A percentile compares a stretch with the other conserved stretches of the same genome.
phyloP scores from a whole-genome alignment of 2,329 filamentous ascomycete species.

The Amauroascus niger region DNA sequence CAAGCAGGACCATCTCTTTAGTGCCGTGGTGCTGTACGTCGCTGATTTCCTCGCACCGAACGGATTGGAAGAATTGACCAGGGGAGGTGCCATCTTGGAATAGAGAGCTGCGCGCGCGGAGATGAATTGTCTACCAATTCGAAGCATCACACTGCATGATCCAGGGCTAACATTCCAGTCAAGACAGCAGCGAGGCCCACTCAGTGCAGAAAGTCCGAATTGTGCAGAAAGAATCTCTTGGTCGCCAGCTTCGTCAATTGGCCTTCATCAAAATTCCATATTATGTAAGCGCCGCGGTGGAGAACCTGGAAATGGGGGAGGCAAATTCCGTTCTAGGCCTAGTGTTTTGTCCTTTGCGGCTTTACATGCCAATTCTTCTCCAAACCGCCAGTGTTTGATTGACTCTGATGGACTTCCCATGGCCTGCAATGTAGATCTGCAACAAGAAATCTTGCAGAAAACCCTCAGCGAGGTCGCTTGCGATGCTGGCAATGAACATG shows the following conservation, averaged over 20 bases:
- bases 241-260: background rate
- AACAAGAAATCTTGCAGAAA: constrained; percentile 37
- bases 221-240: background rate
- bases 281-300: background rate
- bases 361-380: background rate
- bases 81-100: constrained; percentile 23
- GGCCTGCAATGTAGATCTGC: constrained; percentile 35
- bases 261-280: background rate
- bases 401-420: constrained; percentile 18
- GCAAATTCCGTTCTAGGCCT: background rate
- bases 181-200: background rate
- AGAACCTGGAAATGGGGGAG: too few species aligned
- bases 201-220: background rate
- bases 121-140: constrained; percentile 31
- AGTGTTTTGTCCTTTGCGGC: background rate
- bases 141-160: constrained; percentile 20
- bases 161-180: background rate
- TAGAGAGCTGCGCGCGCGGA: constrained; percentile 23
- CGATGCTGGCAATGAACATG: constrained; percentile 24
- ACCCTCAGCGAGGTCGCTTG: constrained; percentile 39
- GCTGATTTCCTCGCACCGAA: constrained; percentile 20
- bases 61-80: constrained; percentile 23
- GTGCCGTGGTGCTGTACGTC: constrained; percentile 56
- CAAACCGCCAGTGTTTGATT: background rate
- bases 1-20: constrained; percentile 76